Conservation (phyloP, 495 filamentous ascomycete genomes). For the Annulohypoxylon maeteangense region DNA sequence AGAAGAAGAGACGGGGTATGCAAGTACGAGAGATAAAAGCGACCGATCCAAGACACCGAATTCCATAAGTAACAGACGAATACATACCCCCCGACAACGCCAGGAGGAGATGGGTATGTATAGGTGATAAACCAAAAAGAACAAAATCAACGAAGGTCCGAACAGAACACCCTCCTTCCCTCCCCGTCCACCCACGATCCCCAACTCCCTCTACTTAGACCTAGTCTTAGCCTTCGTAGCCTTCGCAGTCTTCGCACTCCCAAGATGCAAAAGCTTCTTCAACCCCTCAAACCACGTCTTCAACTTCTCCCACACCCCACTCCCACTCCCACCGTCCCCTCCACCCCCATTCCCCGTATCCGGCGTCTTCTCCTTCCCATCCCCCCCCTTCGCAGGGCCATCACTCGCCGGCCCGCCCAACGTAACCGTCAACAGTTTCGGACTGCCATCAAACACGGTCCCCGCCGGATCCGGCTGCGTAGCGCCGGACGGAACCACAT, state of each 20-base stretch:
- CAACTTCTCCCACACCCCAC: constrained; percentile 13
- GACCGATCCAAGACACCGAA: constrained; percentile 30
- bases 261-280: constrained; percentile 28
- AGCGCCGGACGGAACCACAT: constrained; percentile 69
- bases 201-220: neutral
- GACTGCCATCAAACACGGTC: constrained; percentile 67
- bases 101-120: neutral
- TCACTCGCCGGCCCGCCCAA: constrained; percentile 65
- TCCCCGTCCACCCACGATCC: neutral
- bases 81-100: constrained; percentile 4
- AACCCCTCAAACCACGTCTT: constrained; percentile 23
- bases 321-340: neutral
- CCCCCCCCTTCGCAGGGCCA: constrained; percentile 45
- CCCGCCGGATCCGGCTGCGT: constrained; percentile 67
- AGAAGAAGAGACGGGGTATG: neutral
- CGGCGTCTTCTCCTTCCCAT: constrained; percentile 18
- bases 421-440: constrained; percentile 67
- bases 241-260: neutral
- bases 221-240: neutral
- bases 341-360: constrained; percentile 5
- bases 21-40: constrained; percentile 10
- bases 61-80: constrained; percentile 26
- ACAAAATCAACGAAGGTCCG: constrained; percentile 8
- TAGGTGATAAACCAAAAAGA: neutral
- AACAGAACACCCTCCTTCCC: neutral